Base-by-base conservation (phyloP, 441 rosid genomes). In the Biscutella laevigata region DNA sequence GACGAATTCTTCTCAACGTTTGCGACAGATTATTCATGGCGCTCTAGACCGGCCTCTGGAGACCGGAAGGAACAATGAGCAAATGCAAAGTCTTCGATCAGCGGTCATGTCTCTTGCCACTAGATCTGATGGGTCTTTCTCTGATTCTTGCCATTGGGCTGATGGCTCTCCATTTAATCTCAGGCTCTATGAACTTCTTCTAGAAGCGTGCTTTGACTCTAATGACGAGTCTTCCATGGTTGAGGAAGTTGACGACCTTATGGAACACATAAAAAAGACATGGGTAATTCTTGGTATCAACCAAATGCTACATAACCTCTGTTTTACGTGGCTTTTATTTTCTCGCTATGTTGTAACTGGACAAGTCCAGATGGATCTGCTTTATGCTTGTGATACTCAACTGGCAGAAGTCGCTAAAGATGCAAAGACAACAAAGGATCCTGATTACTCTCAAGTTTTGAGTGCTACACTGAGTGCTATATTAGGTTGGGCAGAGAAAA, bases 61-160 rank as follows among this genome's bases (percentile, higher is more conserved):
- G 71, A 83, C 95, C 2, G 98, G 98, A 50, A 76, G 75, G 72
- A 88, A 92, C 52, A 91, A 83, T 46, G 98, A 92, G 74, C 74
- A 91, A 8, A 81, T 92, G 98, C 97, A 92, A 57, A 81, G 80
- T 62, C 94, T 91, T 62, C 84, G 98, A 5, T 77, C 88, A 32
- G 81, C 95, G 45, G 95, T 82, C 38, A 74, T 67, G 71, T 72
- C 94, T 68, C 94, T 88, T 35, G 94, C 95, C 33, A 74, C 69
- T 49, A 80, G 95, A 74, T 88, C 96, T 29, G 94, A 77, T 59
- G 95, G 90, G 11, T 84, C 95, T 61, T 36, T 81, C 38, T 69
- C 77, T 12, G 98, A 91, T 25, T 67, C 81, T n/a, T 82, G 91
- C 69, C 98, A 91, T 30, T 91, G 98, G 98, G 98, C 98, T 61